A percentile compares a stretch with the other conserved stretches of the same genome.
phyloP scores from a whole-genome alignment of 257 asterid genomes.

The Striga asiatica region DNA sequence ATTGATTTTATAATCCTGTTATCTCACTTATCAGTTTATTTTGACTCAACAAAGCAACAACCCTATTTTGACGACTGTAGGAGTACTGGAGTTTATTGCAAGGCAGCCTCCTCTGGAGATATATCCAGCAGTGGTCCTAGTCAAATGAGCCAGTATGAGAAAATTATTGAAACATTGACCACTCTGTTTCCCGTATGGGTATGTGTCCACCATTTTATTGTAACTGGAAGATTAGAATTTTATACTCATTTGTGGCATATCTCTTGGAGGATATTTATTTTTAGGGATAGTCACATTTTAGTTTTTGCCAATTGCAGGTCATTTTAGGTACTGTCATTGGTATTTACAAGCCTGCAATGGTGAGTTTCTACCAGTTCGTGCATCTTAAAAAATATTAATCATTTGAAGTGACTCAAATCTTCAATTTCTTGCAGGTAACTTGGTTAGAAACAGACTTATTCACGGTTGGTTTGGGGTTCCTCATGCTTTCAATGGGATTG shows the following conservation, averaged over 20 bases:
- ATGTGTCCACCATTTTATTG: constrained; percentile 24
- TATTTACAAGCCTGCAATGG: constrained; percentile 82
- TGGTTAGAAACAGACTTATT: constrained; percentile 90
- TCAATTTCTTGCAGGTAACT: constrained; percentile 55
- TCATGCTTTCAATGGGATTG: constrained; percentile 98
- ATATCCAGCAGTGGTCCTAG: constrained; percentile 39
- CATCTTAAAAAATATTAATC: constrained; percentile 15
- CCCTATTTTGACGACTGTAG: constrained; percentile 17
- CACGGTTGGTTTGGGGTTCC: constrained; percentile 91
- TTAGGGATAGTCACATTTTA: constrained; percentile 3
- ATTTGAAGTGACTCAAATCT: constrained; percentile 4
- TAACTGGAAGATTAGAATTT: background rate
- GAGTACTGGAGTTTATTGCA: constrained; percentile 36
- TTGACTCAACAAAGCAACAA: background rate
- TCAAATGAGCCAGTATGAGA: constrained; percentile 67
- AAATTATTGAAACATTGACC: constrained; percentile 76
- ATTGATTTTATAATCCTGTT: constrained; percentile 2
- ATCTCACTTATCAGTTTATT: background rate
- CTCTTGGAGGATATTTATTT: background rate
- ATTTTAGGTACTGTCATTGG: constrained; percentile 86
- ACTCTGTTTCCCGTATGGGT: constrained; percentile 96
- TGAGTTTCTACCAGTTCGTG: constrained; percentile 25
- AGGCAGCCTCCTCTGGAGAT: constrained; percentile 74
- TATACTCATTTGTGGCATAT: constrained; percentile 5
- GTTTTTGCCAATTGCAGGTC: constrained; percentile 49